Evolutionary conservation across 306 rosid genomes (phyloP), one percentile per base, ranked within the genome.

Genomic region (Cucurbita pepo): DNA sequence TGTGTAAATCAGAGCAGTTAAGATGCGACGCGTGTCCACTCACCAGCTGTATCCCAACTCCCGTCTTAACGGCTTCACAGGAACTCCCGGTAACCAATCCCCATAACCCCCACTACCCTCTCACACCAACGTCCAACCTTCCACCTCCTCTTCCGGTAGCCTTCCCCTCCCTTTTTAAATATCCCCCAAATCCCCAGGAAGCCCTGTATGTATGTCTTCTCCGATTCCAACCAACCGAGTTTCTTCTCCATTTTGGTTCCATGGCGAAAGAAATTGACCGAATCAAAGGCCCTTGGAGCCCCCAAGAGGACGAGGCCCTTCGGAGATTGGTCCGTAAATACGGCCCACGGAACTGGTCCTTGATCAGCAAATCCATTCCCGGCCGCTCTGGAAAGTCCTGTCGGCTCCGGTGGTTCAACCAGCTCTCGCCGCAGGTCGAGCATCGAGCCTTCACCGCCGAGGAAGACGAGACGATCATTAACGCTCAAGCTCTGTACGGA

Each of bases 271-370:
- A 88, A 15, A 88, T 87, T 86, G 98, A 94, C 76, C 89, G 97
- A 82, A 91, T 94, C 86, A 90, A 89, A 70, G 99, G 99, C 5
- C 97, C 97, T 0, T 94, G 99, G 99, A 89, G 95, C 56, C 95
- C 95, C 0, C 96, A 94, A 67, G 99, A 94, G 22, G 99, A 94
- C 60, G 92, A 86, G 1, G 84, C 97, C 1, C 83, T 94, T 0
- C 90, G 86, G 67, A 80, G 58, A 30, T 84, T 94, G 14, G 99
- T 94, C 0, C 85, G 82, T 74, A 94, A 89, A 60, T 96, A 89
- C 77, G 98, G 98, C 0, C 86, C 98, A 0, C 56, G 97, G 15
- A 94, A 94, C 76, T 94, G 99, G 99, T 88, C 99, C 1, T 25
- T 91, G 41, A 94, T 94, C 44, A 90, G 95, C 76, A 87, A 85